phyloP scores from a whole-genome alignment of 176 grass and related monocot species.

The Elymus sibiricus region DNA sequence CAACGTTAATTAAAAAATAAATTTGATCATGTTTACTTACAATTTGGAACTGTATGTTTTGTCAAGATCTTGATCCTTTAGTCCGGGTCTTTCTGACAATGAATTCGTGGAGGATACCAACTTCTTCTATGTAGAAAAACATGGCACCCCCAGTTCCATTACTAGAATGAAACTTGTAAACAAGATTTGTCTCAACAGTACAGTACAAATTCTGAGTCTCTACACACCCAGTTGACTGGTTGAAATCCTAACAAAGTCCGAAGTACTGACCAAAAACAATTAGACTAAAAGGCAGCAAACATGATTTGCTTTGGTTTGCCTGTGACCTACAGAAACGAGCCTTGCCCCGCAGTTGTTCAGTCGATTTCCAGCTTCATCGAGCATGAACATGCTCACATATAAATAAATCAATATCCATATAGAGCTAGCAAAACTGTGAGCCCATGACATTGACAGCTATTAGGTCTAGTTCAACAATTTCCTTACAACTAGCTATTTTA shows the following conservation, averaged over 20 bases:
- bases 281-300: not conserved
- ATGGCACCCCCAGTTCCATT: not conserved
- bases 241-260: not conserved
- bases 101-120: not conserved
- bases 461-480: not conserved
- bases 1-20: not conserved
- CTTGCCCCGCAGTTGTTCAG: not conserved
- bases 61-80: not conserved
- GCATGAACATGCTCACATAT: not conserved
- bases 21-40: not conserved
- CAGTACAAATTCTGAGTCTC: not conserved
- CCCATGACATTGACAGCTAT: not conserved
- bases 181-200: no score
- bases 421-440: constrained; percentile 13
- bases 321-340: not conserved
- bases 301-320: not conserved
- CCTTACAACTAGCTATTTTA: constrained; percentile 2
- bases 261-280: not conserved
- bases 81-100: not conserved
- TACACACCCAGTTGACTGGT: not conserved
- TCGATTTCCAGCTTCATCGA: not conserved
- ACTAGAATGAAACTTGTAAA: not conserved
- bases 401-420: constrained; percentile 11
- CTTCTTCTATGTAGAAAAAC: not conserved
- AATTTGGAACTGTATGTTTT: not conserved